A percentile compares a stretch with the other conserved stretches of the same genome.
Conservation (phyloP, 108 stramenopile species). For the Skeletonema potamos region DNA sequence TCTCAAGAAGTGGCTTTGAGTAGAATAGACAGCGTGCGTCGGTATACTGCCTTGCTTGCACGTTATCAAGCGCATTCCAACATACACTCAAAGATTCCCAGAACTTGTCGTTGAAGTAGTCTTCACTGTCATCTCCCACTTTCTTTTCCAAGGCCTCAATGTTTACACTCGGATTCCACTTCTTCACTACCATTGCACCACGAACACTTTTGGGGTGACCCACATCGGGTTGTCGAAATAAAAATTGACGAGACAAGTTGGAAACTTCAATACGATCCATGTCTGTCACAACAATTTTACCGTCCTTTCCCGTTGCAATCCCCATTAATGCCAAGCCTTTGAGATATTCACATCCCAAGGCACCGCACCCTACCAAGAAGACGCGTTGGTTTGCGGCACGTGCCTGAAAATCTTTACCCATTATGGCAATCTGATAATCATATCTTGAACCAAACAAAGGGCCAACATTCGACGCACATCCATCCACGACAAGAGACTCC, state of each 20-base stretch:
- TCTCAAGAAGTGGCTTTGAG: slow-evolving; percentile 82
- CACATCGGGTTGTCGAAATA: slow-evolving; percentile 87
- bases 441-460: slow-evolving; percentile 62
- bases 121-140: slow-evolving; percentile 75
- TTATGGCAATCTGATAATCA: slow-evolving; percentile 73
- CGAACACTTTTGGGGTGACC: slow-evolving; percentile 79
- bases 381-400: slow-evolving; percentile 61
- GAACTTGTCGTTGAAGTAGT: slow-evolving; percentile 79
- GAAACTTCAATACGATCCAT: slow-evolving; percentile 87
- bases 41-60: slow-evolving; percentile 80
- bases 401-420: slow-evolving; percentile 69
- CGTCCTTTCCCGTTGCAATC: slow-evolving; percentile 72
- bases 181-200: slow-evolving; percentile 67
- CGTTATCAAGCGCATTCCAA: slow-evolving; percentile 90
- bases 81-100: slow-evolving; percentile 81
- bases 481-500: slow-evolving; percentile 58
- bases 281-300: slow-evolving; percentile 77
- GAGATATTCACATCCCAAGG: slow-evolving; percentile 87
- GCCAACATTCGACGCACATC: slow-evolving; percentile 39
- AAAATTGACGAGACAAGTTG: slow-evolving; percentile 85
- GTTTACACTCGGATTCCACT: slow-evolving; percentile 76
- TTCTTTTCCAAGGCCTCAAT: slow-evolving; percentile 71
- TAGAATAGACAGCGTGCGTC: slow-evolving; percentile 82
- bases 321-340: slow-evolving; percentile 85
- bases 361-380: slow-evolving; percentile 89